Evolutionary conservation across 495 filamentous ascomycete species (phyloP).

Genomic region (Astrocystis sublimbata): DNA sequence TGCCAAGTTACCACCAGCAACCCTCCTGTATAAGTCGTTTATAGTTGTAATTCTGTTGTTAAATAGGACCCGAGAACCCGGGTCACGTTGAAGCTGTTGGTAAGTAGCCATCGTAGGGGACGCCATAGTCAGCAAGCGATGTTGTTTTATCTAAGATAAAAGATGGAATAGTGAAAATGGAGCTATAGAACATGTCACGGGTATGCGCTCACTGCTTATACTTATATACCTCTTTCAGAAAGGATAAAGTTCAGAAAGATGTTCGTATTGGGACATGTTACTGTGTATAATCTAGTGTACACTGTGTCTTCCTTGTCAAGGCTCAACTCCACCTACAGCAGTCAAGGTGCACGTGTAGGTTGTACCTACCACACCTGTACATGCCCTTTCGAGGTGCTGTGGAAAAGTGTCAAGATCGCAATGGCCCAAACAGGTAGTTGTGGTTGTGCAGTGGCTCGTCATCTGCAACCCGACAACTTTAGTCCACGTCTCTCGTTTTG

Average conservation of each 20-base stretch:
- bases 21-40: not conserved
- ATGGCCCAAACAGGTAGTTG: constrained; percentile 26
- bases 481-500: constrained; percentile 16
- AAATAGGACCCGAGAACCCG: not conserved
- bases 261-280: too few species aligned
- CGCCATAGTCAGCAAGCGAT: not conserved
- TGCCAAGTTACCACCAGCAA: not conserved
- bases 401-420: constrained; percentile 42
- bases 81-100: not conserved
- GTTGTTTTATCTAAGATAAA: not conserved
- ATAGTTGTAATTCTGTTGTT: not conserved
- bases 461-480: too few species aligned
- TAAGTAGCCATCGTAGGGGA: not conserved
- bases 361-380: too few species aligned
- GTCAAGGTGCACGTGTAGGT: too few species aligned
- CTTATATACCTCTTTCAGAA: too few species aligned
- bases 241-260: too few species aligned
- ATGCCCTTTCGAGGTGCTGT: too few species aligned
- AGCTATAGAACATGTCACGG: not conserved
- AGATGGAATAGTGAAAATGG: not conserved
- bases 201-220: too few species aligned
- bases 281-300: too few species aligned
- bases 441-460: not conserved
- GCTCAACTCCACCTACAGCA: too few species aligned
- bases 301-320: too few species aligned